Base-by-base conservation (phyloP, 495 filamentous ascomycete genomes). In the Daldinia vernicosa region DNA sequence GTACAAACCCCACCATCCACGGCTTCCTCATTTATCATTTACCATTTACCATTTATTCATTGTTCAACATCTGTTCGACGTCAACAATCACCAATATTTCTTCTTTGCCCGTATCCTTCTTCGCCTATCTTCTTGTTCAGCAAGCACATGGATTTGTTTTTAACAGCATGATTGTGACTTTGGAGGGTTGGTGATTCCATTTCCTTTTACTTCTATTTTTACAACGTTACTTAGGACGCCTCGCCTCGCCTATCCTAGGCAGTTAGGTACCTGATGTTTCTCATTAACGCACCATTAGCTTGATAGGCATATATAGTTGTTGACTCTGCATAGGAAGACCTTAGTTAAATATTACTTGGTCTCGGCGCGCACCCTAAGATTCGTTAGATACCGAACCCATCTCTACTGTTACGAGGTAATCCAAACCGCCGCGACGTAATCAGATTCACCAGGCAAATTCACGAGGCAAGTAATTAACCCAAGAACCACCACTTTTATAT, bases 131-230 rank as follows among this genome's bases (percentile, higher is more conserved):
- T 43, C 24, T 63, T 28, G 17, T 63, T 40, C 32, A 47, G 37
- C 53, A 19, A 47, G 37, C 53, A 19, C 27, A n/a, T 14, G 40
- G 28, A 28, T 37, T 15, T 26, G 15, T 51, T 52, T 59, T 37
- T 15, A 40, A 14, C 43, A 59, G 54, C 40, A 66, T 66, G 40
- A 40, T 40, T 66, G 27, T 50, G 62, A 39, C n/a, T 32, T 45
- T 30, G 37, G 63, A 52, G n/a, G 33, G 26, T 54, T 59, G 24
- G 40, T 66, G 22, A 37, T 57, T 59, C 17, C 3, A n/a, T 51
- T 65, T 50, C 19, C 12, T 12, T 58, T 37, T 53, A 11, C n/a
- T 22, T 8, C 37, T 32, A 35, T 28, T 32, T 55, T 17, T 40
- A 11, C 26, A n/a, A 55, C 24, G 26, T 54, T 53, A 24, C 59